phyloP scores from a whole-genome alignment of 2,329 filamentous ascomycete genomes.

The Colletotrichum sp. region DNA sequence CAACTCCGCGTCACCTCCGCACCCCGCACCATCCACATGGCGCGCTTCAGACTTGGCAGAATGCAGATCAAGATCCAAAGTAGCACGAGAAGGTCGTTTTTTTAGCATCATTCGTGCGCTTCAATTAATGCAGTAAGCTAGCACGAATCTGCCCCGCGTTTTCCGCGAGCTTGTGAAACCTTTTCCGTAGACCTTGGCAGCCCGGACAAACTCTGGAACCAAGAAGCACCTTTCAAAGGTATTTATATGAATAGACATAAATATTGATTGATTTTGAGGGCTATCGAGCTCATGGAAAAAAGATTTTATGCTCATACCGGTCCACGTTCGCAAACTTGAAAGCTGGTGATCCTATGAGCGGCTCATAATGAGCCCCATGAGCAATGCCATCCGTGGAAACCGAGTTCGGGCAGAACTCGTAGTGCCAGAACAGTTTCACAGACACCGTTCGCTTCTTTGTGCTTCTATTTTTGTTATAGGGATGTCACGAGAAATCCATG shows the following conservation, averaged over 20 bases:
- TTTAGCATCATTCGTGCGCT: neutral
- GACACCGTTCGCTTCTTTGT: no score
- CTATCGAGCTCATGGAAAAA: neutral
- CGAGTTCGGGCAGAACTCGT: neutral
- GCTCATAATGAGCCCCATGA: neutral
- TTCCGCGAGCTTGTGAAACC: neutral
- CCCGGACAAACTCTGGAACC: neutral
- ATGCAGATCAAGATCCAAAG: neutral
- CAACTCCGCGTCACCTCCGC: neutral
- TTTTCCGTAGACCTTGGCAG: neutral
- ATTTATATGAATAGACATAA: no score
- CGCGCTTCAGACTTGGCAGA: neutral
- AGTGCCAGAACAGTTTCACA: no score
- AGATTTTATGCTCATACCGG: neutral
- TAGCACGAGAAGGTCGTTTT: neutral
- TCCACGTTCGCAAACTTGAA: neutral
- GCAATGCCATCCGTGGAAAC: neutral
- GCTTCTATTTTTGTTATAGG: no score
- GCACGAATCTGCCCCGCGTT: neutral
- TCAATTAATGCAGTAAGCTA: neutral
- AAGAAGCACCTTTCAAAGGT: neutral
- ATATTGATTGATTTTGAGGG: neutral
- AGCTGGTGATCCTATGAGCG: neutral
- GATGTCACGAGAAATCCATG: neutral
- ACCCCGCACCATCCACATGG: neutral